A percentile compares a stretch with the other conserved stretches of the same genome.
These are phyloP conservation scores for Chlorencoelia australis DNA, from an alignment of 2,329 filamentous ascomycete species.

Conservation along the genomic window DNA sequence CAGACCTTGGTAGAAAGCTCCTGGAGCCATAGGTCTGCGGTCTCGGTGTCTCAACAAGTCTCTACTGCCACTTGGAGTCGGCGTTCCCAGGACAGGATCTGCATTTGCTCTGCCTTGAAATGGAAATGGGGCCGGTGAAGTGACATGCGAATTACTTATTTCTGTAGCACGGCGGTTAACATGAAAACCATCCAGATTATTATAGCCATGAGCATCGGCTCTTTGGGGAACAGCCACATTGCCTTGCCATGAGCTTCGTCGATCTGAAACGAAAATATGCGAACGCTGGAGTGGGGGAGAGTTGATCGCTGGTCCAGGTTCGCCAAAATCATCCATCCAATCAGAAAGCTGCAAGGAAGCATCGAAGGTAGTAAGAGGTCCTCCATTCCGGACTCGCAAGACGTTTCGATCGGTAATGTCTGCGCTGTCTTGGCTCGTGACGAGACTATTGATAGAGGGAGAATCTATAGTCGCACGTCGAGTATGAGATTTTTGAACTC, in stretches of 20 bases:
- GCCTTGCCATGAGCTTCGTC: conserved; percentile 15
- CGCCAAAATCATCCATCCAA: conserved; percentile 15
- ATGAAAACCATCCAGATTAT: conserved; percentile 4
- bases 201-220: conserved; percentile 6
- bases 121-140: no score
- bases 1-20: conserved; percentile 20
- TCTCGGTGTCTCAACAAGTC: not conserved
- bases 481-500: no score
- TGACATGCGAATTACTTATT: no score
- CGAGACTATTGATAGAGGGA: no score
- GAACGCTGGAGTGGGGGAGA: no score
- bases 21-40: conserved; percentile 14
- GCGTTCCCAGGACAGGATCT: not conserved
- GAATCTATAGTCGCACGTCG: no score
- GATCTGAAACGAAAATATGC: conserved; percentile 1
- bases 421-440: conserved; percentile 7
- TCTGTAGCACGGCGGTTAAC: no score
- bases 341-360: conserved; percentile 2
- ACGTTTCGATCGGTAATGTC: conserved; percentile 3
- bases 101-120: not conserved
- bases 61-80: not conserved
- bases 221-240: conserved; percentile 10
- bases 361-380: not conserved
- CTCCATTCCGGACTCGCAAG: not conserved
- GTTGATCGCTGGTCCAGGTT: conserved; percentile 11